Conservation (phyloP, 2,329 filamentous ascomycete species). For the Thermochaetoides dissita region DNA sequence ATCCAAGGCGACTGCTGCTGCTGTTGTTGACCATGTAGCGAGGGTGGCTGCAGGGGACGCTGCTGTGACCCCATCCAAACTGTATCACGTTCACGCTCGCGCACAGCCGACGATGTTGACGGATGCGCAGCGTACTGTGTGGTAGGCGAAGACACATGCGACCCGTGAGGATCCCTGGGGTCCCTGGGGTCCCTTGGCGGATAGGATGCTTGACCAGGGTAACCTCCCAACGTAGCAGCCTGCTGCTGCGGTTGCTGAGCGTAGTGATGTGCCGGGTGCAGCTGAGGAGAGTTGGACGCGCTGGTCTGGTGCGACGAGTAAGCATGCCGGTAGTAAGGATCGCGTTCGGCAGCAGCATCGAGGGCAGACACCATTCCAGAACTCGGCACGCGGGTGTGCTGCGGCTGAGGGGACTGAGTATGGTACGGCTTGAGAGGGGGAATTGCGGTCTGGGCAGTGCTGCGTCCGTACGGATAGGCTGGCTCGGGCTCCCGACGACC, state of each 20-base stretch:
- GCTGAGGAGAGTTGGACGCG: slow-evolving; percentile 19
- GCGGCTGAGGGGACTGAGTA: slow-evolving; percentile 35
- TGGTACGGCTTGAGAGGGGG: slow-evolving; percentile 40
- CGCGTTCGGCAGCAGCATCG: slow-evolving; percentile 24
- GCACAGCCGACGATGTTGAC: slow-evolving; percentile 26
- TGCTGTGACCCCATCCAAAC: slow-evolving; percentile 14
- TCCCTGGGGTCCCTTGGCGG: too few species aligned
- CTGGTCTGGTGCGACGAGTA: slow-evolving; percentile 22
- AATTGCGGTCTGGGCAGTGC: slow-evolving; percentile 31
- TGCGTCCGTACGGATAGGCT: slow-evolving; percentile 33
- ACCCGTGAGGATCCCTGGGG: neutral
- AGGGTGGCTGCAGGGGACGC: slow-evolving; percentile 9
- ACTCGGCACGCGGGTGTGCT: slow-evolving; percentile 32
- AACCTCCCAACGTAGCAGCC: slow-evolving; percentile 22
- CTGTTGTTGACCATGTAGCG: slow-evolving; percentile 9
- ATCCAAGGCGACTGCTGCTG: slow-evolving; percentile 6
- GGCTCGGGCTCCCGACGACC: slow-evolving; percentile 36
- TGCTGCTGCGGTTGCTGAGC: slow-evolving; percentile 1
- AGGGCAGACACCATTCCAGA: slow-evolving; percentile 27
- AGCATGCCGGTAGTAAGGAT: slow-evolving; percentile 32
- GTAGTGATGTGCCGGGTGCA: slow-evolving; percentile 23
- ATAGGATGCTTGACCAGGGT: slow-evolving; percentile 16
- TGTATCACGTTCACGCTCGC: slow-evolving; percentile 30
- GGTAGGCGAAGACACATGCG: slow-evolving; percentile 36
- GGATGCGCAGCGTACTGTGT: slow-evolving; percentile 39